These are phyloP conservation scores for Chenopodium quinoa DNA, from an alignment of 148 eudicot genomes.

Conservation along the genomic window DNA sequence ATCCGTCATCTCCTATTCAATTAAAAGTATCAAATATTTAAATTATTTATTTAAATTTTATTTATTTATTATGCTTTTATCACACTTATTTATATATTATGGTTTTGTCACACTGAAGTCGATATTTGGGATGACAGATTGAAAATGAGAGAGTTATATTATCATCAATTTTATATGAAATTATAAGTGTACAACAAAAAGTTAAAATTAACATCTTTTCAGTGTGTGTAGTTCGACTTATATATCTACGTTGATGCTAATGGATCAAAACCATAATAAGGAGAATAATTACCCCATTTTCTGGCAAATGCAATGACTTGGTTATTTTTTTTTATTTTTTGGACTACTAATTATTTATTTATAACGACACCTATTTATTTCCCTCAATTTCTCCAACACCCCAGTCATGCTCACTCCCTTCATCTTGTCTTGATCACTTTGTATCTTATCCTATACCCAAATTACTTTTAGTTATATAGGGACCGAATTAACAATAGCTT, in stretches of 20 bases:
- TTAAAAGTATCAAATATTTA: too few relatives aligned
- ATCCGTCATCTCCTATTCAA: too few relatives aligned
- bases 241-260: conserved; percentile 17
- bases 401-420: not conserved
- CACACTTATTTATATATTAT: too few relatives aligned
- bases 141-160: too few relatives aligned
- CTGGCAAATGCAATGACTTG: conserved; percentile 9
- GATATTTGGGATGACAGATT: too few relatives aligned
- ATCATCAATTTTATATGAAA: too few relatives aligned
- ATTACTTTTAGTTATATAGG: not conserved
- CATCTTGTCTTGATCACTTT: too few relatives aligned
- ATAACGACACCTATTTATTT: not conserved
- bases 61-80: too few relatives aligned
- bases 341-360: not conserved
- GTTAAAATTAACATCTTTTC: too few relatives aligned
- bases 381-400: not conserved
- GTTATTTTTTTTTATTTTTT: not conserved
- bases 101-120: too few relatives aligned
- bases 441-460: not conserved
- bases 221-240: conserved; percentile 24
- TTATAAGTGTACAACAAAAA: not conserved
- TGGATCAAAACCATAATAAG: conserved; percentile 15
- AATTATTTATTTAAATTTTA: too few relatives aligned
- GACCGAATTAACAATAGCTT: not conserved
- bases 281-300: conserved; percentile 7